Evolutionary conservation across 2,329 filamentous ascomycete species (phyloP).

Genomic region (Venturia asperata): DNA sequence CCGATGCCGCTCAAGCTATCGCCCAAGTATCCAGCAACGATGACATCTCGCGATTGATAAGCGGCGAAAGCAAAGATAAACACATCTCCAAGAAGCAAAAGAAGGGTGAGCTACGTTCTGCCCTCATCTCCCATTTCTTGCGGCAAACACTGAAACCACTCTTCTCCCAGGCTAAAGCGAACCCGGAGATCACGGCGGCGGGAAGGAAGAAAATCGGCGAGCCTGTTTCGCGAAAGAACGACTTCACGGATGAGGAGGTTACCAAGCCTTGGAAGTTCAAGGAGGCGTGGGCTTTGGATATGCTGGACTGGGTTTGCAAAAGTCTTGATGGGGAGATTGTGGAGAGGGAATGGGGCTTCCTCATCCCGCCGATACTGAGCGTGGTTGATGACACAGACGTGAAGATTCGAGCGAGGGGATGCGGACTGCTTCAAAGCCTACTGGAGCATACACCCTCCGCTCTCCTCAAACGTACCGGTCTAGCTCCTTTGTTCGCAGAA

Average conservation of each 20-base stretch:
- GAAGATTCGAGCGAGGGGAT: constrained; percentile 48
- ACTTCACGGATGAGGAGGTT: constrained; percentile 31
- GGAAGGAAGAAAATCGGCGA: constrained; percentile 45
- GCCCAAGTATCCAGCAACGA: constrained; percentile 12
- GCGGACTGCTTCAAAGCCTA: constrained; percentile 49
- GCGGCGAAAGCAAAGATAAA: constrained; percentile 15
- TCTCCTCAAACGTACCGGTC: constrained; percentile 55
- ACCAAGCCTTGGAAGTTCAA: constrained; percentile 56
- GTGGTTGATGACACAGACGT: constrained; percentile 58
- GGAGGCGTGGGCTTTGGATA: constrained; percentile 44
- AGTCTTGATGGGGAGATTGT: constrained; percentile 46
- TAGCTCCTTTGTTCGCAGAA: constrained; percentile 61
- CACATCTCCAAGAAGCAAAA: constrained; percentile 23
- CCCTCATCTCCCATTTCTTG: constrained; percentile 51
- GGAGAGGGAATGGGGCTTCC: constrained; percentile 56
- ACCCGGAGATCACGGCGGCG: constrained; percentile 43
- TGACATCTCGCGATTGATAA: background rate
- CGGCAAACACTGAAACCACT: constrained; percentile 58
- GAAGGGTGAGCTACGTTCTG: constrained; percentile 44
- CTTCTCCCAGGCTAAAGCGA: constrained; percentile 42
- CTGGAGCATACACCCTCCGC: constrained; percentile 47
- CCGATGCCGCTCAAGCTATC: constrained; percentile 40
- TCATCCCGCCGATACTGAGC: constrained; percentile 62
- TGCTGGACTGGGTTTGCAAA: constrained; percentile 56
- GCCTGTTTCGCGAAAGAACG: constrained; percentile 23